Evolutionary conservation across 164 flowering plant species (phyloP), one percentile per base, ranked within the genome.

Genomic region (Amborella trichopoda): DNA sequence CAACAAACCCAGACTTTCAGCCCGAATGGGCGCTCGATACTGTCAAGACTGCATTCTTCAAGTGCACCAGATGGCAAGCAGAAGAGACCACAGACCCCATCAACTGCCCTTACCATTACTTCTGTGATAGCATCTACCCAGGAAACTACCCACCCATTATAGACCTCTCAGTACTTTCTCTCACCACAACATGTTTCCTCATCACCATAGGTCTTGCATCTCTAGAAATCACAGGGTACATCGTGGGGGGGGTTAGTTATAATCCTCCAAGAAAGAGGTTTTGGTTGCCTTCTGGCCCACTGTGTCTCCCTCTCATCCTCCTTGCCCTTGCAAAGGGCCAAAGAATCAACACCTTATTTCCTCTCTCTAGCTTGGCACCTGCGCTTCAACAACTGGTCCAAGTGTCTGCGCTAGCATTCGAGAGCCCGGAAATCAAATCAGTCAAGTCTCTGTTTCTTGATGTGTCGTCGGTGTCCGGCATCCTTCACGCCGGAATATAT

Each of bases 201-300:
- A 23, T 56, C 19, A 66, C 72, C 3, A 22, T 70, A 1, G 17
- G 59, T 25, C 19, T 66, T 13, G 56, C 62, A 23, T 39, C 53
- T 10, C 3, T 36, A 25, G 70, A 63, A 13, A 40, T 59, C 6
- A 23, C 59, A 32, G 39, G 38, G 22, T 60, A 41, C 40, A 24
- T 49, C 3, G 27, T 28, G 24, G 2, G 45, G 23, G 13, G 14
- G 28, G 32, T 40, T 25, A 47, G 38, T 39, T 40, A 26, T 8
- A 18, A 9, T n/a, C 8, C 16, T n/a, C 25, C 54, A 10, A 23
- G 42, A 19, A 50, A 58, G 47, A 56, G 69, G 37, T 70, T 25
- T 44, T 59, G 72, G 52, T 46, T 73, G n/a, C 78, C 81, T 9
- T 73, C 78, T 8, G 76, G 81, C 26, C 81, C 81, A 12, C 10